Percentiles rank a stretch among this genome's conserved stretches.
These are phyloP conservation scores for Onygenales sp. DNA, from an alignment of 2,329 filamentous ascomycete species.

Conservation along the genomic window DNA sequence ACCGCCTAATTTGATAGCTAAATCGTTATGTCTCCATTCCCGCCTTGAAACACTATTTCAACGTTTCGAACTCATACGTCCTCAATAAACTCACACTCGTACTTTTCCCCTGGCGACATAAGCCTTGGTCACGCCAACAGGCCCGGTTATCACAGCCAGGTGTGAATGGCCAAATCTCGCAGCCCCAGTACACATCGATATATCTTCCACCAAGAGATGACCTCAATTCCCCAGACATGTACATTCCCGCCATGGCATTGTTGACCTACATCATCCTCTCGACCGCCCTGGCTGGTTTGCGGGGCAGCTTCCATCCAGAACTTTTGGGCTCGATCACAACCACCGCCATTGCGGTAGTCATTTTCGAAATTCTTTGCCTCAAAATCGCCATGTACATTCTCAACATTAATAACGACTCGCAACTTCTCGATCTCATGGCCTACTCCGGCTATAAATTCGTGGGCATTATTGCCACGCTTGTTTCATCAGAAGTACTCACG, in stretches of 20 bases:
- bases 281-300: slow-evolving; percentile 78
- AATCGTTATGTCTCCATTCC: slow-evolving; percentile 84
- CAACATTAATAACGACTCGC: slow-evolving; percentile 86
- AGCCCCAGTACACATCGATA: slow-evolving; percentile 40
- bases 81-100: slow-evolving; percentile 87
- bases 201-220: slow-evolving; percentile 92
- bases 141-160: slow-evolving; percentile 37
- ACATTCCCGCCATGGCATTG: slow-evolving; percentile 95
- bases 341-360: slow-evolving; percentile 69
- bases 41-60: slow-evolving; percentile 97
- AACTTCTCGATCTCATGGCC: slow-evolving; percentile 85
- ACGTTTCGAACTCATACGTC: slow-evolving; percentile 96
- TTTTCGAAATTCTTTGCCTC: slow-evolving; percentile 79
- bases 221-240: slow-evolving; percentile 97
- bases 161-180: slow-evolving; percentile 54
- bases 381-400: slow-evolving; percentile 91
- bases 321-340: slow-evolving; percentile 83
- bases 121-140: slow-evolving; percentile 92
- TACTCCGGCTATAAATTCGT: slow-evolving; percentile 99
- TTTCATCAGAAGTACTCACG: slow-evolving; percentile 67
- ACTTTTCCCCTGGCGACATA: slow-evolving; percentile 94
- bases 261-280: slow-evolving; percentile 96
- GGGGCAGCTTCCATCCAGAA: slow-evolving; percentile 88
- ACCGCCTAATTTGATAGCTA: slow-evolving; percentile 38
- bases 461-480: slow-evolving; percentile 82